phyloP scores from a whole-genome alignment of 495 filamentous ascomycete genomes.

The Aspergillus nidulans region DNA sequence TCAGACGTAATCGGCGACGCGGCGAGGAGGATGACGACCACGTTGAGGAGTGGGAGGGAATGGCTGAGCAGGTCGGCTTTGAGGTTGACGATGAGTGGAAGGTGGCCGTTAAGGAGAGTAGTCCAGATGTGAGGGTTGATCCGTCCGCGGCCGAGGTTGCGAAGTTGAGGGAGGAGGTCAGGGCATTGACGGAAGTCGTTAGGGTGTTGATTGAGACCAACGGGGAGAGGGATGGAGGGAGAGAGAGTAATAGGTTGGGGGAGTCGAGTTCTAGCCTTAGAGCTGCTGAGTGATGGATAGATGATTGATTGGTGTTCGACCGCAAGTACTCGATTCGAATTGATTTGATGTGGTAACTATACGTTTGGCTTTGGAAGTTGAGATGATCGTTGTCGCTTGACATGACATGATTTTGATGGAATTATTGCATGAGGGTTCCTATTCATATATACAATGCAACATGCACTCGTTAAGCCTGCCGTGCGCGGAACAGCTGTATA shows the following conservation, averaged over 20 bases:
- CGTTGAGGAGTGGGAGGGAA: slow-evolving; percentile 89
- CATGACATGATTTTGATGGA: neutral
- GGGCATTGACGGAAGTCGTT: slow-evolving; percentile 60
- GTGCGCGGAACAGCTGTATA: neutral
- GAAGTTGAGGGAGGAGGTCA: slow-evolving; percentile 64
- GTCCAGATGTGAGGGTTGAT: slow-evolving; percentile 73
- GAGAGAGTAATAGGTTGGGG: slow-evolving; percentile 4
- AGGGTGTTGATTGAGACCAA: slow-evolving; percentile 30
- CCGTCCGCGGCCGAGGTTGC: slow-evolving; percentile 61
- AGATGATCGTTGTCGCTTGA: neutral
- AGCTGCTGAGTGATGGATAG: slow-evolving; percentile 3
- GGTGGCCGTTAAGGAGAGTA: slow-evolving; percentile 65
- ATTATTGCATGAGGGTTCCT: slow-evolving; percentile 1
- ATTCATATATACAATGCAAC: slow-evolving; percentile 2
- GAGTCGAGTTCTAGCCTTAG: slow-evolving; percentile 14
- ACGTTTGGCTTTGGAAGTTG: too few species aligned
- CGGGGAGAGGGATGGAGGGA: slow-evolving; percentile 11
- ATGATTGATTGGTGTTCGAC: neutral
- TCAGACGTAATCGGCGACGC: slow-evolving; percentile 65
- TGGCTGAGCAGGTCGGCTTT: slow-evolving; percentile 66
- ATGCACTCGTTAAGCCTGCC: neutral
- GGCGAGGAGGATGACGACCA: slow-evolving; percentile 90
- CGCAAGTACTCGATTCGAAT: too few species aligned
- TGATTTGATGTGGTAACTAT: too few species aligned
- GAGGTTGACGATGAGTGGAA: slow-evolving; percentile 79